Conservation (phyloP, 2,329 filamentous ascomycete species). For the Epichloe typhina region DNA sequence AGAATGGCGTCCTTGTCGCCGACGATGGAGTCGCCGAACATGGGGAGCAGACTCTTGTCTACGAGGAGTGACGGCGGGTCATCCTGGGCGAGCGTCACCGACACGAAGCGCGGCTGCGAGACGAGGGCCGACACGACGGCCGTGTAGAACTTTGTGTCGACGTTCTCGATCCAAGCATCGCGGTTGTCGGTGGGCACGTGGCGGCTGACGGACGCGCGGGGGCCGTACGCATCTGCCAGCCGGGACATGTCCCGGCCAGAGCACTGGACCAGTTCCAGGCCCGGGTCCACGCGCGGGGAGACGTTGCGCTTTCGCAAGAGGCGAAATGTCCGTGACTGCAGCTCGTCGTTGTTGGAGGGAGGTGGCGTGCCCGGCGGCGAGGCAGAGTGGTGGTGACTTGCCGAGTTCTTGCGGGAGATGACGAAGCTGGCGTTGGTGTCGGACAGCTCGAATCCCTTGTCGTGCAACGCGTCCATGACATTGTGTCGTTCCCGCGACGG, state of each 20-base stretch:
- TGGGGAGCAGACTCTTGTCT: conserved; percentile 50
- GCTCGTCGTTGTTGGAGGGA: conserved; percentile 62
- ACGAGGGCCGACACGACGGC: conserved; percentile 48
- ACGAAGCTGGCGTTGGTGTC: conserved; percentile 56
- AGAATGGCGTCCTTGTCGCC: conserved; percentile 60
- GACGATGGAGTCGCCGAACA: conserved; percentile 62
- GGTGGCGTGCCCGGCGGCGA: conserved; percentile 56
- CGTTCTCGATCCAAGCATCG: conserved; percentile 41
- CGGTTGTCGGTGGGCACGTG: conserved; percentile 21
- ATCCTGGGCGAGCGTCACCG: conserved; percentile 57
- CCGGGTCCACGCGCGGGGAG: conserved; percentile 53
- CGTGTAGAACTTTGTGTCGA: conserved; percentile 51
- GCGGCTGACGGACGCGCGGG: conserved; percentile 23
- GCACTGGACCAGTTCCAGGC: conserved; percentile 67
- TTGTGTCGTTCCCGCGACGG: conserved; percentile 59
- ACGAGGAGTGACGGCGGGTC: conserved; percentile 63
- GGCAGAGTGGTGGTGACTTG: conserved; percentile 20
- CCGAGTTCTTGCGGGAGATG: conserved; percentile 27
- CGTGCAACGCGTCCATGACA: conserved; percentile 64
- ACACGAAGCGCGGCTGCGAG: conserved; percentile 56
- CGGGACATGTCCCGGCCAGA: conserved; percentile 47
- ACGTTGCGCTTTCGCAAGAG: conserved; percentile 70
- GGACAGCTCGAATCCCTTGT: conserved; percentile 74
- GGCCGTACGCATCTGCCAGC: conserved; percentile 24
- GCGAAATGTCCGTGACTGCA: conserved; percentile 72